Evolutionary conservation across 768 basidiomycete species (phyloP).

Genomic region (Wakefieldia striispora): DNA sequence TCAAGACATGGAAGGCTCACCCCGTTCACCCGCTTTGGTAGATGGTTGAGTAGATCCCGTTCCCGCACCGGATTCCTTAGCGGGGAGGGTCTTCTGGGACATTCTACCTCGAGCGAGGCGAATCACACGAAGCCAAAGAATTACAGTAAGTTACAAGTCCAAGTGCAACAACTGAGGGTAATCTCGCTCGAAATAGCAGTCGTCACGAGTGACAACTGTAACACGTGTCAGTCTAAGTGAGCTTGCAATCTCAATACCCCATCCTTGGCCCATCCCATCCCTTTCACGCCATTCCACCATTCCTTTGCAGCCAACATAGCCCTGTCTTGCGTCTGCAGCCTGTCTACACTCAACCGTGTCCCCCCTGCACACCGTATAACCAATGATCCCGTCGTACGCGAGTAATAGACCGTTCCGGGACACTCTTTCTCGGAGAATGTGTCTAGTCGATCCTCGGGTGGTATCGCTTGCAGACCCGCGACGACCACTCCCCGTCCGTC

Average conservation of each 20-base stretch:
- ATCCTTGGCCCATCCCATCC: conserved; percentile 27
- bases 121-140: too few relatives aligned
- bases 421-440: conserved; percentile 8
- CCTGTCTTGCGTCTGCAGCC: conserved; percentile 63
- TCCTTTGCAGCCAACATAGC: conserved; percentile 53
- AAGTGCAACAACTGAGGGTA: too few relatives aligned
- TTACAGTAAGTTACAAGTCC: neutral
- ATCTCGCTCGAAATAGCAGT: conserved; percentile 9
- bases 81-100: conserved; percentile 14
- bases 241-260: conserved; percentile 12
- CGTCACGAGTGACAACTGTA: conserved; percentile 18
- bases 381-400: conserved; percentile 38
- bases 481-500: conserved; percentile 26
- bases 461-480: conserved; percentile 16
- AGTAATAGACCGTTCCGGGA: conserved; percentile 46
- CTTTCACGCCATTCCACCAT: conserved; percentile 76
- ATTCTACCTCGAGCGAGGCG: conserved; percentile 18
- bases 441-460: conserved; percentile 1
- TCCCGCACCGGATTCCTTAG: conserved; percentile 15
- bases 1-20: conserved; percentile 18
- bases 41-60: conserved; percentile 11
- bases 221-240: neutral
- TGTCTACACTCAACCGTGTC: conserved; percentile 50
- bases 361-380: conserved; percentile 54
- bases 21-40: conserved; percentile 29